Conservation (phyloP, 306 rosid species). For the Phaseolus lunatus region DNA sequence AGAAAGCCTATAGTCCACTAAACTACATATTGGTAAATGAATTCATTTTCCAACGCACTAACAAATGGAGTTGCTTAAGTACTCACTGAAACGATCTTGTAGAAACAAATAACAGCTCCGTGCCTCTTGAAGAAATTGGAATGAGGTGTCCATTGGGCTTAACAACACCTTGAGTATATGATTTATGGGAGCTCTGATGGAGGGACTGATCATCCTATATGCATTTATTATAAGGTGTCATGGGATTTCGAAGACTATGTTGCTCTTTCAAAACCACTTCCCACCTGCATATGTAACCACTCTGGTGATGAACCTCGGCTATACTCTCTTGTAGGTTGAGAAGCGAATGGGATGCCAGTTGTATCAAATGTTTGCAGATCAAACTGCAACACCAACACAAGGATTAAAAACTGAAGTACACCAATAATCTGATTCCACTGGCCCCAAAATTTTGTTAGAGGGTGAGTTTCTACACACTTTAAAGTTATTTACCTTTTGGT, state of each 20-base stretch:
- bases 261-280: constrained; percentile 83
- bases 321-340: constrained; percentile 79
- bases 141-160: constrained; percentile 51
- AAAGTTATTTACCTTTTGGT: constrained; percentile 10
- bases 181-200: constrained; percentile 53
- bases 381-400: constrained; percentile 56
- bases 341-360: constrained; percentile 62
- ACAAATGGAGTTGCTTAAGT: constrained; percentile 55
- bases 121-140: constrained; percentile 53
- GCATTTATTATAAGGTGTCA: constrained; percentile 58
- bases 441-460: not conserved
- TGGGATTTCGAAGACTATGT: constrained; percentile 54
- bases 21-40: constrained; percentile 53
- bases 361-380: constrained; percentile 78
- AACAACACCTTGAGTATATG: constrained; percentile 55
- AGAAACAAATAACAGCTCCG: constrained; percentile 56
- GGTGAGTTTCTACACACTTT: not conserved
- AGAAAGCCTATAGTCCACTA: constrained; percentile 50
- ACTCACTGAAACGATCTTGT: constrained; percentile 47
- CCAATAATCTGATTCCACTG: constrained; percentile 17
- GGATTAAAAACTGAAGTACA: constrained; percentile 27
- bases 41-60: constrained; percentile 60
- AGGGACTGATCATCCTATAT: constrained; percentile 49
- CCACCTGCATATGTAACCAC: constrained; percentile 97
- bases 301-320: constrained; percentile 83